A percentile compares a stretch with the other conserved stretches of the same genome.
Conservation (phyloP, 2,329 filamentous ascomycete species). For the Verticillium albo-atrum region DNA sequence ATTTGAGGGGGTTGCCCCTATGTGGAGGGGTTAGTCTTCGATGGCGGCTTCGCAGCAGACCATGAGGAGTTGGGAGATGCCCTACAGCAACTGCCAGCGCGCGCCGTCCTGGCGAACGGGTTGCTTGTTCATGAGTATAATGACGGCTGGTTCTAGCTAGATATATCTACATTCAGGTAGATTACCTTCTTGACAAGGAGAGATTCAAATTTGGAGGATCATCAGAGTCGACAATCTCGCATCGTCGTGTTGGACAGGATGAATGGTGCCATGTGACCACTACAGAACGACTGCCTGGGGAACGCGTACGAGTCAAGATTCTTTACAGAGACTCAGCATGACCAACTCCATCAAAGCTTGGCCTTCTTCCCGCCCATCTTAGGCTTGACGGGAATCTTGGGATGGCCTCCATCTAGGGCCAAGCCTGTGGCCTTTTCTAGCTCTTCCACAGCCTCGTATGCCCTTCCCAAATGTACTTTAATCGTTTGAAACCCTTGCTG, state of each 20-base stretch:
- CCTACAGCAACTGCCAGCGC: not conserved
- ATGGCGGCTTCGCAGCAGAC: not conserved
- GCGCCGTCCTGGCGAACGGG: not conserved
- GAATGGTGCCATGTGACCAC: too few species aligned
- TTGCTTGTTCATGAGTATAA: not conserved
- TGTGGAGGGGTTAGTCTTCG: too few species aligned
- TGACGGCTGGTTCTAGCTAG: not conserved
- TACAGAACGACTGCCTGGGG: too few species aligned
- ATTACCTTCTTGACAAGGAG: not conserved
- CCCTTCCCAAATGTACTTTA: conserved; percentile 75
- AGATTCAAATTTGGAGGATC: not conserved
- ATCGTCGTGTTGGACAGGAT: too few species aligned
- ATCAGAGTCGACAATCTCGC: not conserved
- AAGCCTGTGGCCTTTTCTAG: conserved; percentile 73
- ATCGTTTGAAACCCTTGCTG: conserved; percentile 74
- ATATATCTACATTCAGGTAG: not conserved
- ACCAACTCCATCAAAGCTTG: conserved; percentile 38
- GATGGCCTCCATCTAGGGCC: conserved; percentile 50
- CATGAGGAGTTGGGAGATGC: not conserved
- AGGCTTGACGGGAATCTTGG: conserved; percentile 41
- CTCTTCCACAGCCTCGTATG: conserved; percentile 76
- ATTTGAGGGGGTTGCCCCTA: too few species aligned
- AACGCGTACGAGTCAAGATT: too few species aligned
- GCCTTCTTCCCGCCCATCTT: conserved; percentile 29
- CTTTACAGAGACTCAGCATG: too few species aligned